Base-by-base conservation (phyloP, 163 green algal genomes). In the Chlamydomonas reinhardtii region DNA sequence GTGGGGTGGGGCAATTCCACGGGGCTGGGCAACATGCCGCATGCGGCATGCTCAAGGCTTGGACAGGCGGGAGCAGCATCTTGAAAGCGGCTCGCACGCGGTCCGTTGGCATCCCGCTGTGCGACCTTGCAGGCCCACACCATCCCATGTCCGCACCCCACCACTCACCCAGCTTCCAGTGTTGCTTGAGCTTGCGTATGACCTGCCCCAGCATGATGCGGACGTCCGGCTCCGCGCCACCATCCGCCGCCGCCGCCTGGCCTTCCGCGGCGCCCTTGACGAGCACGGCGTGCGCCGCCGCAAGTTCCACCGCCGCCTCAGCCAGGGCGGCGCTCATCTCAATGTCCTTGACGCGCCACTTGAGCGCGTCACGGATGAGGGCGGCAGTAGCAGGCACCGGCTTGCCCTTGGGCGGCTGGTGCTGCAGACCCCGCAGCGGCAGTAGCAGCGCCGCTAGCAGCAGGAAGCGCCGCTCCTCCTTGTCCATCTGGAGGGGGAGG, bases 361-460 rank as follows among this genome's bases (percentile, higher is more conserved):
- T 98, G 73, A 98, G 88, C 0, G 91, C 87, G 77, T 96, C 92
- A 1, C 91, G 87, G 52, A 97, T 88, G 24, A 97, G 83, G 80
- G 91, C 70, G 1, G 80, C 65, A 17, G 72, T 81, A 20, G 76
- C 81, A 3, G 88, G 88, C 35, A 25, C 29, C 2, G 79, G 65
- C 91, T 92, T 94, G 73, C 89, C 90, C 85, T 93, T 95, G 66
- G 83, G 34, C 31, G 68, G 17, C 59, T 25, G 2, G 39, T 74
- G 11, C 17, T 61, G 43, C 61, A 90, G 59, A 4, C 32, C 31
- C 4, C 94, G 90, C 62, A 98, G 76, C 19, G 95, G 95, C 90
- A 97, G 91, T 81, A 97, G 84, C 83, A 96, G 84, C 6, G 93
- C 95, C 17, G 95, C 92, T 66, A 97, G 76, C 74, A 97, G 88